These are phyloP conservation scores for Penicillium sp. DNA, from an alignment of 2,329 filamentous ascomycete genomes.

Conservation along the genomic window DNA sequence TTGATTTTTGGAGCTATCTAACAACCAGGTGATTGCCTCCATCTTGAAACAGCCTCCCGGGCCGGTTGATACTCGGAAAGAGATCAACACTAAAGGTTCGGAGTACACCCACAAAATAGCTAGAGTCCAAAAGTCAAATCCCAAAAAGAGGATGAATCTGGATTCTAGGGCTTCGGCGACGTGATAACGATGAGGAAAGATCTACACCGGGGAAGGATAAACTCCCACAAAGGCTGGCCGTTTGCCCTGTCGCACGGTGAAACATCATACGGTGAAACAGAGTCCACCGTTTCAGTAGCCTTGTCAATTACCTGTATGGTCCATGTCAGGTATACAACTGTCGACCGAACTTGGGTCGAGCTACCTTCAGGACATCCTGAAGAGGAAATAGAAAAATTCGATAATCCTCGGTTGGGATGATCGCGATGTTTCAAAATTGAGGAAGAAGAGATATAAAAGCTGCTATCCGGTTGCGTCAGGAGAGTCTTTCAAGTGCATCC, in stretches of 20 bases:
- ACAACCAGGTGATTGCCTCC: neutral
- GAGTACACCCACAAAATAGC: neutral
- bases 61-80: neutral
- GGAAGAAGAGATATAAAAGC: neutral
- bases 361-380: neutral
- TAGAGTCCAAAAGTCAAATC: neutral
- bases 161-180: conserved; percentile 7
- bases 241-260: conserved; percentile 12
- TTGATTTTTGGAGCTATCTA: neutral
- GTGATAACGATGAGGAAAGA: neutral
- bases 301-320: conserved; percentile 3
- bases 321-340: neutral
- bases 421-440: neutral
- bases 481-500: neutral
- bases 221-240: neutral
- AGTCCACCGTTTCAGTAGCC: conserved; percentile 7
- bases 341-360: neutral
- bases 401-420: neutral
- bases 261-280: conserved; percentile 11
- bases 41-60: neutral
- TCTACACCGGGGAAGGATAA: neutral
- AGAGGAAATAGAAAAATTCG: neutral
- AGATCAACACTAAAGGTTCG: neutral
- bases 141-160: neutral
- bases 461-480: neutral